Conservation (phyloP, 78 protist species). For the Dictyostelium purpureum region DNA sequence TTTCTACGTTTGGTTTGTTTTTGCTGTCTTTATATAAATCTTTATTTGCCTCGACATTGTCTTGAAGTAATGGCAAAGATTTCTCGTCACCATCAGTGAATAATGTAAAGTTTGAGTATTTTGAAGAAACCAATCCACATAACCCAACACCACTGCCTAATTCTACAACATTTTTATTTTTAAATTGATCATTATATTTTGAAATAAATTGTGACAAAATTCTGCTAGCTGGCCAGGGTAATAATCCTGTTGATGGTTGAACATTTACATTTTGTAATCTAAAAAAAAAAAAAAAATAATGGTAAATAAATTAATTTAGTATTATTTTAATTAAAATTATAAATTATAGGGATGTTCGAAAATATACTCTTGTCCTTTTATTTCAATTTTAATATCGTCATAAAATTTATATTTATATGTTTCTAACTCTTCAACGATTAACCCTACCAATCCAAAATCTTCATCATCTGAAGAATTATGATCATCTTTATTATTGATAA, state of each 20-base stretch:
- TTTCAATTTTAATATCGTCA: slow-evolving; percentile 12
- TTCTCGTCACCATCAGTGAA: slow-evolving; percentile 41
- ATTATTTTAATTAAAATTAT: background rate
- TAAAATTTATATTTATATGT: slow-evolving; percentile 38
- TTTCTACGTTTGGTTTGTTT: background rate
- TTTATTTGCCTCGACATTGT: background rate
- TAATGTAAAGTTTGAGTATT: background rate
- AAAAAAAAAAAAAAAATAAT: background rate
- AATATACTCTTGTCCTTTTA: slow-evolving; percentile 71
- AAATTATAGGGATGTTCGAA: background rate
- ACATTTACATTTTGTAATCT: slow-evolving; percentile 63
- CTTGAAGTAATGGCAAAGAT: background rate
- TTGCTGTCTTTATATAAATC: background rate
- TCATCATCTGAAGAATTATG: too few relatives aligned
- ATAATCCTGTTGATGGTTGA: slow-evolving; percentile 71
- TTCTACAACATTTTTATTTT: slow-evolving; percentile 25
- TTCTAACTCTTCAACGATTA: slow-evolving; percentile 15
- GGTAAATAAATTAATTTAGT: background rate
- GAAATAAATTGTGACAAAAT: slow-evolving; percentile 26
- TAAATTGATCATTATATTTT: background rate
- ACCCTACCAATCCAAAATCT: background rate
- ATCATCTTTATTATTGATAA: too few relatives aligned
- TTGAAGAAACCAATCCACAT: slow-evolving; percentile 43
- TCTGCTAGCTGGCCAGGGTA: slow-evolving; percentile 68
- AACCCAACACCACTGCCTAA: slow-evolving; percentile 60